Conservation (phyloP, 2,329 filamentous ascomycete genomes). For the Fusarium anthophilum region DNA sequence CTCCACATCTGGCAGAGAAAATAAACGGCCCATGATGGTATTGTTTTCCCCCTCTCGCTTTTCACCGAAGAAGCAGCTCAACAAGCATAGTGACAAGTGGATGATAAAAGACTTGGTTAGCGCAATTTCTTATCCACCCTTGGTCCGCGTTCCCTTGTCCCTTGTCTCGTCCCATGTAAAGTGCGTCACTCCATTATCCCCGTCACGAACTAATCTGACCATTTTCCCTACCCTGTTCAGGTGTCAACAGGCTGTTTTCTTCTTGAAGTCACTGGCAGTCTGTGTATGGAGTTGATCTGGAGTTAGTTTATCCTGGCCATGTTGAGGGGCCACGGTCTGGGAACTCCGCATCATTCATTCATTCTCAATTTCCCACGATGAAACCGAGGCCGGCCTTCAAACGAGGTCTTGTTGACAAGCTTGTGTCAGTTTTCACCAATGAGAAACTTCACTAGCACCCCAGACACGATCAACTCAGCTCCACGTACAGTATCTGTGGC, state of each 20-base stretch:
- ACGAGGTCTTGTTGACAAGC: conserved; percentile 21
- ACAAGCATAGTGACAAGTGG: conserved; percentile 9
- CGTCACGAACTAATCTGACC: conserved; percentile 22
- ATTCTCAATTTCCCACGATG: conserved; percentile 12
- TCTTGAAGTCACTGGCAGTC: conserved; percentile 1
- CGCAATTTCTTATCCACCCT: conserved; percentile 1
- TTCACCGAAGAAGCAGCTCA: conserved; percentile 5
- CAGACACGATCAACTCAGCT: conserved; percentile 10
- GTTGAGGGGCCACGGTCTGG: neutral
- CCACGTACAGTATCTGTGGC: neutral
- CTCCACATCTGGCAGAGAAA: neutral
- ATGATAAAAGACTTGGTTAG: conserved; percentile 23
- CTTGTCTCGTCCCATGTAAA: conserved; percentile 31
- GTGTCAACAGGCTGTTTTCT: neutral
- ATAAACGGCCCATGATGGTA: neutral
- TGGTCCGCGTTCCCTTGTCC: conserved; percentile 6
- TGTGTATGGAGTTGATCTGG: conserved; percentile 10
- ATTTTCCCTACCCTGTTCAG: conserved; percentile 14
- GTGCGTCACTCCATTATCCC: conserved; percentile 32
- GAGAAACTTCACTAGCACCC: conserved; percentile 19
- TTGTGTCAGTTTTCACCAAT: conserved; percentile 34
- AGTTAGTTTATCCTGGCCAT: neutral
- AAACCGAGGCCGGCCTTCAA: conserved; percentile 26
- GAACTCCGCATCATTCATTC: conserved; percentile 14
- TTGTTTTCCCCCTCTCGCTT: neutral